Evolutionary conservation across 1,139 yeast species (phyloP).

Genomic region (Ogataea hybrid): DNA sequence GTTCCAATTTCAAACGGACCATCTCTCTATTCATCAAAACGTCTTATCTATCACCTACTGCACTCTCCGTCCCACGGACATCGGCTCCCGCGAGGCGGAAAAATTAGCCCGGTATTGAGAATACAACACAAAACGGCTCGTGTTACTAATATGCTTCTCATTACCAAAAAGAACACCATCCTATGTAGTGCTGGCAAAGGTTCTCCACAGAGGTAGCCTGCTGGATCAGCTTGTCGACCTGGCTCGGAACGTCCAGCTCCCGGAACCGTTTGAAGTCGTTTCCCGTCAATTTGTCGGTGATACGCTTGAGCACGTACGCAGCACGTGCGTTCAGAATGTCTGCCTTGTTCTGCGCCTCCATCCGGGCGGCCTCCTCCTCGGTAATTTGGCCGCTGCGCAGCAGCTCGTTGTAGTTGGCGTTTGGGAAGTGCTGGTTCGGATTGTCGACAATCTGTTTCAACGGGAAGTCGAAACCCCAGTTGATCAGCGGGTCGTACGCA

Average conservation of each 20-base stretch:
- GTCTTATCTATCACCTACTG: too few relatives aligned
- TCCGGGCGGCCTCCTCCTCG: slow-evolving; percentile 67
- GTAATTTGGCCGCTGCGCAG: slow-evolving; percentile 72
- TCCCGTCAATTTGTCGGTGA: slow-evolving; percentile 90
- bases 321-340: slow-evolving; percentile 90
- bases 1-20: too few relatives aligned
- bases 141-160: background rate
- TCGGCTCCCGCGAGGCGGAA: too few relatives aligned
- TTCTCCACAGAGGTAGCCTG: slow-evolving; percentile 98
- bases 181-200: slow-evolving; percentile 93
- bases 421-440: slow-evolving; percentile 66
- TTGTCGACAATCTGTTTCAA: slow-evolving; percentile 73
- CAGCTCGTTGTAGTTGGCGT: slow-evolving; percentile 62
- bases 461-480: slow-evolving; percentile 98
- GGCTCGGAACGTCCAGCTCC: slow-evolving; percentile 80
- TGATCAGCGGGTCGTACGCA: slow-evolving; percentile 97
- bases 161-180: slow-evolving; percentile 99
- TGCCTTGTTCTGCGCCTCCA: slow-evolving; percentile 73
- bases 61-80: too few relatives aligned
- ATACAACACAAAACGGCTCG: too few relatives aligned
- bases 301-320: slow-evolving; percentile 82
- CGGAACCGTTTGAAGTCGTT: slow-evolving; percentile 77
- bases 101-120: too few relatives aligned
- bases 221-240: slow-evolving; percentile 89
- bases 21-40: too few relatives aligned